phyloP scores from a whole-genome alignment of 495 filamentous ascomycete genomes.

The Emericellopsis terricola region DNA sequence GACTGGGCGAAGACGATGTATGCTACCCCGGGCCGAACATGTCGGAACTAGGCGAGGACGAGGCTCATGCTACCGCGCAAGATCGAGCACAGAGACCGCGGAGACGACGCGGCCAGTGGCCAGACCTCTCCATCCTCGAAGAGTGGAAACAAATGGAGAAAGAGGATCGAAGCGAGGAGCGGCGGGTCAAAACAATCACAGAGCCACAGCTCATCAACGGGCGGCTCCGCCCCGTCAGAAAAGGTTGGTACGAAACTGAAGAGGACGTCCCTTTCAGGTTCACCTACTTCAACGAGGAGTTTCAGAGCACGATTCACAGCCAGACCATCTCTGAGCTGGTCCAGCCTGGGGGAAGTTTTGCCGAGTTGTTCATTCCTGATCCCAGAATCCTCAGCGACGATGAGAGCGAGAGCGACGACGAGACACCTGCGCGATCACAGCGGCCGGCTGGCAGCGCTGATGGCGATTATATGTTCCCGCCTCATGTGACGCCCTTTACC shows the following conservation, averaged over 20 bases:
- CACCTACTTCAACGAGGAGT: constrained; percentile 97
- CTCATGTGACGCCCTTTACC: constrained; percentile 15
- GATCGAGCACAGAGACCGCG: constrained; percentile 24
- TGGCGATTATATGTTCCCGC: constrained; percentile 11
- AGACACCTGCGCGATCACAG: constrained; percentile 9
- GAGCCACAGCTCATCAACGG: constrained; percentile 87
- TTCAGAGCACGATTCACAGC: constrained; percentile 83
- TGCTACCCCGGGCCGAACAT: constrained; percentile 73
- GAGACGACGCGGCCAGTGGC: constrained; percentile 35
- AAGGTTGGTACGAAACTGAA: constrained; percentile 70
- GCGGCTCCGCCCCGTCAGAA: constrained; percentile 60
- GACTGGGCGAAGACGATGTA: constrained; percentile 55
- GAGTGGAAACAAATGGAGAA: constrained; percentile 75
- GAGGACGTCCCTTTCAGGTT: constrained; percentile 89
- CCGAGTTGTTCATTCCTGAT: constrained; percentile 57
- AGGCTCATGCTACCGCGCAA: constrained; percentile 14
- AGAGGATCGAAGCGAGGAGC: constrained; percentile 75
- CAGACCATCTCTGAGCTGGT: constrained; percentile 85
- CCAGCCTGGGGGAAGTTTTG: constrained; percentile 66
- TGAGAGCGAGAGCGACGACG: constrained; percentile 41
- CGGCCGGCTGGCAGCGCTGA: constrained; percentile 9
- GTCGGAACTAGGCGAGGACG: constrained; percentile 68
- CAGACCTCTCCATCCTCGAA: constrained; percentile 53
- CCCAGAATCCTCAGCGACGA: constrained; percentile 30
- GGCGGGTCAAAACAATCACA: constrained; percentile 79